Base-by-base conservation (phyloP, 257 asterid genomes). In the Petunia secreta region DNA sequence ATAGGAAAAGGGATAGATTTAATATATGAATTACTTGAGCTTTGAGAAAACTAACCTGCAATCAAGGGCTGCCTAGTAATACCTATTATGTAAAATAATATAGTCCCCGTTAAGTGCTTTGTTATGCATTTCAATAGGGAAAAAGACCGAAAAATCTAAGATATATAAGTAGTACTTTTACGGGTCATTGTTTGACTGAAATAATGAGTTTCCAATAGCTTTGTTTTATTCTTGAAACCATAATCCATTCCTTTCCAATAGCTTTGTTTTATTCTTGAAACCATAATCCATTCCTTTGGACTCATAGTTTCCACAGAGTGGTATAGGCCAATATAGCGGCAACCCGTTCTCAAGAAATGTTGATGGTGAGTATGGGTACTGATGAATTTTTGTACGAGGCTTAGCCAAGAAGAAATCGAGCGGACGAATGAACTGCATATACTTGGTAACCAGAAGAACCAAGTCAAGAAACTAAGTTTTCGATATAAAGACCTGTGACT, bases 231-330 rank as follows among this genome's bases (percentile, higher is more conserved):
- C 25, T 25, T 25, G 25, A 25, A 25, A 25, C 25, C 25, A 25
- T 25, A 25, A 25, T 25, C 25, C 25, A 43, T n/a, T 67, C 55
- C 75, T 8, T 68, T 68, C n/a, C n/a, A n/a, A n/a, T n/a, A n/a
- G n/a, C n/a, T n/a, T 43, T 3, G 0, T n/a, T 67, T 6, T 36
- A 43, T 67, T 8, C 75, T 41, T 43, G 75, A 67, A 67, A 16
- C 75, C 75, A 67, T 55, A 67, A 43, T 43, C 75, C 75, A 43
- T n/a, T 67, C 55, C 75, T 8, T 68, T 68, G 57, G 2, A 68
- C 40, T 68, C 40, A 68, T 55, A 44, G 1, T 8, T 8, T 9
- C 75, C 15, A 68, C 75, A 68, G 40, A 43, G 55, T n/a, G 75
- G 40, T 43, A 2, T 2, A 8, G n/a, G 3, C 75, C 75, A 68